These are phyloP conservation scores for Clitopilus hobsonii DNA, from an alignment of 768 basidiomycete genomes.

Conservation along the genomic window DNA sequence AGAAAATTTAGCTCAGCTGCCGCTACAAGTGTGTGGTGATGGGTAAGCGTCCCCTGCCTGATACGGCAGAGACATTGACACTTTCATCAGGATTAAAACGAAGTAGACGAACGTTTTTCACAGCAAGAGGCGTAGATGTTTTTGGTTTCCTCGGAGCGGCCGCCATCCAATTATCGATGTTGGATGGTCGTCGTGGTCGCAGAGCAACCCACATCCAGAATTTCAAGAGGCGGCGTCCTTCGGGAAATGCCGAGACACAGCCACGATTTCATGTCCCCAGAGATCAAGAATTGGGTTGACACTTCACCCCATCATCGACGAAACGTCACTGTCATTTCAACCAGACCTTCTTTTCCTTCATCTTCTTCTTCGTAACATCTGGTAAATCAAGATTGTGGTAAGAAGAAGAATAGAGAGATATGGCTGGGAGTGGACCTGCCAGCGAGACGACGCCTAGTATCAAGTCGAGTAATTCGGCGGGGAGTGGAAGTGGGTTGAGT, in stretches of 20 bases:
- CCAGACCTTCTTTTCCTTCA: not conserved
- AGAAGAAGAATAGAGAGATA: not conserved
- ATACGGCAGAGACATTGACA: too few species aligned
- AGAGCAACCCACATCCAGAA: not conserved
- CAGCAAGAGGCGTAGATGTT: too few species aligned
- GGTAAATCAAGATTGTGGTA: not conserved
- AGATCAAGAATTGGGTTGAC: not conserved
- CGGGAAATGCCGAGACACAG: not conserved
- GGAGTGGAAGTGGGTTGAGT: not conserved
- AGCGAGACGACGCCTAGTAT: not conserved
- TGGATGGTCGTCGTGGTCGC: not conserved
- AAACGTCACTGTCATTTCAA: not conserved
- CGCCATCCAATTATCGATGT: too few species aligned
- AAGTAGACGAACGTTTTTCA: too few species aligned
- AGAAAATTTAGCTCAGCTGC: too few species aligned
- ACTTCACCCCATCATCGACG: not conserved
- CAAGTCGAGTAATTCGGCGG: not conserved
- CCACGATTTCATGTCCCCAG: not conserved
- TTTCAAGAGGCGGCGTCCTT: too few species aligned
- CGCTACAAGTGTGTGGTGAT: too few species aligned
- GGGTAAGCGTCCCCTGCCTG: too few species aligned
- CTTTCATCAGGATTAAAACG: too few species aligned
- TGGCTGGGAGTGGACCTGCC: not conserved
- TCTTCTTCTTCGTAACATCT: not conserved
- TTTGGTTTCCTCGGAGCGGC: too few species aligned